These are phyloP conservation scores for Lentinula edodes DNA, from an alignment of 768 basidiomycete species.

Conservation along the genomic window DNA sequence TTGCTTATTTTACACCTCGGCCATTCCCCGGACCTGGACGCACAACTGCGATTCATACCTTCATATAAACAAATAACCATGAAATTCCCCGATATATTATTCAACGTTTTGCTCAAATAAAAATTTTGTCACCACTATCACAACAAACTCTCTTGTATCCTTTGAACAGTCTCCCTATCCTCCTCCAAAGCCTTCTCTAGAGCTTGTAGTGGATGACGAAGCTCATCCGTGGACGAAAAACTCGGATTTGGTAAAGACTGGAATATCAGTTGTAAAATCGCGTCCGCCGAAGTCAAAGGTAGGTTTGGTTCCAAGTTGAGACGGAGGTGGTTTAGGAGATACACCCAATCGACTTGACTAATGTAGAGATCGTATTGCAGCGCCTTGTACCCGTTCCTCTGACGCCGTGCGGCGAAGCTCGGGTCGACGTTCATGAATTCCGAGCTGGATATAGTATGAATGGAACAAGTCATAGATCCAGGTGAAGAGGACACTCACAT, in stretches of 20 bases:
- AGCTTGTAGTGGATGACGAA: neutral
- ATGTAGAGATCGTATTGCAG: neutral
- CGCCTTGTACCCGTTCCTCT: neutral
- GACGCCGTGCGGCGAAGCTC: neutral
- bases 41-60: too few relatives aligned
- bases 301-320: neutral
- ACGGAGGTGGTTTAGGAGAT: neutral
- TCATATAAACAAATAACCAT: too few relatives aligned
- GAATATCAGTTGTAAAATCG: neutral
- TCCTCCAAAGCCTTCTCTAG: neutral
- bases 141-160: neutral
- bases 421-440: neutral
- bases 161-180: neutral
- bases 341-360: neutral
- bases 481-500: neutral
- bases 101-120: too few relatives aligned
- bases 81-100: too few relatives aligned
- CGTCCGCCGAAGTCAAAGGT: neutral
- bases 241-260: neutral
- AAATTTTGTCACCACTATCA: too few relatives aligned
- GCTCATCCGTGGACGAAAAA: neutral
- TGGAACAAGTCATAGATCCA: neutral
- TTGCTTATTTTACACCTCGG: too few relatives aligned
- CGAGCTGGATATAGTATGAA: neutral
- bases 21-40: too few relatives aligned